Evolutionary conservation across 2,329 filamentous ascomycete genomes (phyloP), one percentile per base, ranked within the genome.

Genomic region (Scolecobasidium constrictum): DNA sequence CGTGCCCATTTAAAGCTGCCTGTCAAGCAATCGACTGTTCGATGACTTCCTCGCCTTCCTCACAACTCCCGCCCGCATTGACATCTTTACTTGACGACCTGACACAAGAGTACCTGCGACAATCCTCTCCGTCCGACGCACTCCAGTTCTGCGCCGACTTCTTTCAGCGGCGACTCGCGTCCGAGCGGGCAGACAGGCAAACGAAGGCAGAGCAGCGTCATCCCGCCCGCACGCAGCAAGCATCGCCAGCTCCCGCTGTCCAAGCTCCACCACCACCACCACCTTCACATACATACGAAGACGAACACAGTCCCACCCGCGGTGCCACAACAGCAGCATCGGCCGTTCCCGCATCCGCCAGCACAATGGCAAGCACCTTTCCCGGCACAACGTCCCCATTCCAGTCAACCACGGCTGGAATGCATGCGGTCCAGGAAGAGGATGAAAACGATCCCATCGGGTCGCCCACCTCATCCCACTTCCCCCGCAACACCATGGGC

Each of bases 361-460:
- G 9, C 26, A 16, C n/a, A 13, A 87, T 88, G 83, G 79, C 86
- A 60, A 79, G 74, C 55, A 77, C 70, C 54, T 92, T 93, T 64
- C 83, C 82, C 46, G 86, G 84, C 61, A 71, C 69, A 62, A 92
- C 88, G 63, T 31, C 26, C 9, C 26, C 26, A n/a, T 31, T 31
- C 26, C 26, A 31, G n/a, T n/a, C 26, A 9, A 85, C 84, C 26
- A 88, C 55, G 52, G 53, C 51, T 46, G 59, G 60, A 52, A 75
- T 75, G 63, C 73, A 72, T 48, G 76, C 84, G 48, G 78, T 90
- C 46, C 68, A 73, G 46, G 86, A 93, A 63, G 86, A 93, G 55
- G 86, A 94, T 42, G 84, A 90, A 60, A 78, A 77, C 56, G 85
- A 88, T 56, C 70, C 68, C 48, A 72, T 88, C 56, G 78, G 78